Percentiles rank a stretch among this genome's conserved stretches.
phyloP scores from a whole-genome alignment of 768 basidiomycete genomes.

The Russula foetens region DNA sequence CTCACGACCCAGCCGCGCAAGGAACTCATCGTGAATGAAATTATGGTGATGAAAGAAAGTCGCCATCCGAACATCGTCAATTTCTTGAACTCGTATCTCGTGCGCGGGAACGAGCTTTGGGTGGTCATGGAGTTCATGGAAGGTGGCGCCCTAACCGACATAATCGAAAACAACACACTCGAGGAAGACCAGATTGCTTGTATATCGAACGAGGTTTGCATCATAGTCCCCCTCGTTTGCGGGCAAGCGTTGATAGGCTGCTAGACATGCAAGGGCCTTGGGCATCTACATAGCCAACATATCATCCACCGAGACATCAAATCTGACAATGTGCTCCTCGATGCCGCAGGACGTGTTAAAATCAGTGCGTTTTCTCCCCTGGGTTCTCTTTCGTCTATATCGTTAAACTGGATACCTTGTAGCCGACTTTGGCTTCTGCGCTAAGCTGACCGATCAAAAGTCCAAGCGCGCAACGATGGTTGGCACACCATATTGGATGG shows the following conservation, averaged over 20 bases:
- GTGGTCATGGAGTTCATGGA: constrained; percentile 99
- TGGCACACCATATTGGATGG: constrained; percentile 98
- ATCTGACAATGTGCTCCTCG: constrained; percentile 91
- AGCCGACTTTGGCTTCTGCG: constrained; percentile 98
- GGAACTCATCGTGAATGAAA: constrained; percentile 96
- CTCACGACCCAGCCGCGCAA: constrained; percentile 90
- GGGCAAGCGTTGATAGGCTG: not conserved
- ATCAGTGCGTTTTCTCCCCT: constrained; percentile 64
- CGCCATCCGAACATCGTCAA: constrained; percentile 98
- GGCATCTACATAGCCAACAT: constrained; percentile 86
- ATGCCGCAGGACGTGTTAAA: constrained; percentile 89
- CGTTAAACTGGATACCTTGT: not conserved
- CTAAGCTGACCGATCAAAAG: constrained; percentile 92
- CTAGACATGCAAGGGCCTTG: constrained; percentile 91
- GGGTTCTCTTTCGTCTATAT: not conserved
- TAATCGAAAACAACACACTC: constrained; percentile 93
- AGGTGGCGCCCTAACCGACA: constrained; percentile 93
- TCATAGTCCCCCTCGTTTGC: not conserved
- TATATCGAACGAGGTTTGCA: constrained; percentile 80
- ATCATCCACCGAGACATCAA: constrained; percentile 99
- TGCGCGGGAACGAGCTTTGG: constrained; percentile 87
- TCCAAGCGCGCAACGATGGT: constrained; percentile 99
- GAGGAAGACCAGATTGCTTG: constrained; percentile 94
- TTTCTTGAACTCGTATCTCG: constrained; percentile 84
- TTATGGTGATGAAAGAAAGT: constrained; percentile 97